Evolutionary conservation across 495 filamentous ascomycete genomes (phyloP), one percentile per base, ranked within the genome.

Genomic region (Cercophora newfieldiana): DNA sequence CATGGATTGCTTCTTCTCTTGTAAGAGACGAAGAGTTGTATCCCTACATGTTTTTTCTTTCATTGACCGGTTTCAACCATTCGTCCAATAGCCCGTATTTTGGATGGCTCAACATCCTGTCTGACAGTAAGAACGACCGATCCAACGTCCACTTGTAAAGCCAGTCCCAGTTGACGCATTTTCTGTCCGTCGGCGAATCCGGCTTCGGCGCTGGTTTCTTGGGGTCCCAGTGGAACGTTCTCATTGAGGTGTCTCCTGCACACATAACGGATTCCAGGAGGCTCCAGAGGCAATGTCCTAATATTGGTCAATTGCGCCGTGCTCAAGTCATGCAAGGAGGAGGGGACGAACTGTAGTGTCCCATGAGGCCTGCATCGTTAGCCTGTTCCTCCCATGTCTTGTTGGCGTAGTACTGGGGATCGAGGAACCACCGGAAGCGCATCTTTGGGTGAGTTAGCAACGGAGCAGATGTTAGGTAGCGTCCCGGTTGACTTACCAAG

Each of bases 141-240:
- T 61, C 26, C 30, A 24, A 48, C 1, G 64, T 66, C 49, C 53
- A 66, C 6, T 62, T 53, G 22, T 66, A 50, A 29, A 66, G 29
- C 64, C 64, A 66, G 8, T 66, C 59, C 64, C 64, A 66, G 19
- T 57, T 44, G 22, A 66, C 64, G 21, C 64, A 66, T 25, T 61
- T 66, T 44, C 64, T 62, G 22, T 66, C 64, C 3, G 64, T 30
- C 21, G 16, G 50, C 4, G 64, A 66, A 18, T 66, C 64, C 18
- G 64, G 53, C 6, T 31, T 50, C 14, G 64, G 64, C 0, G 49
- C 59, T 1, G 64, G 50, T 49, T 50, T 66, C 21, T 19, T 48
- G 2, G 31, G 49, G 18, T 66, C 64, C 64, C 64, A 66, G 51
- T 61, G 64, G 31, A 66, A 66, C 0, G 64, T 66, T 14, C 64